Conservation (phyloP, 352 stramenopile genomes). For the Pythium volutum region DNA sequence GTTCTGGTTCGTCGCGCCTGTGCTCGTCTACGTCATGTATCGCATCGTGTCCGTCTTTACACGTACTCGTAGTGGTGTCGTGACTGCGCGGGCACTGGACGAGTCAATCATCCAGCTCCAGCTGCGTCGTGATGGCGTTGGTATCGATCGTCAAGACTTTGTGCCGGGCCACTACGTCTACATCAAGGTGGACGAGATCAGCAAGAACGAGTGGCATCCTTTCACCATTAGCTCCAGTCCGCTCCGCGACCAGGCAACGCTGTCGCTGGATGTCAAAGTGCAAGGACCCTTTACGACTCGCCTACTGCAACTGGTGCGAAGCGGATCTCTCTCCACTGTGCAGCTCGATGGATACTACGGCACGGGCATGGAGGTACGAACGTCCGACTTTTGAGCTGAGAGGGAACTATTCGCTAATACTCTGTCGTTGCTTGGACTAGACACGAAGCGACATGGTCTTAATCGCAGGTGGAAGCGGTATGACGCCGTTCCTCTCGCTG, state of each 20-base stretch:
- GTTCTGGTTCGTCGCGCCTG: slow-evolving; percentile 53
- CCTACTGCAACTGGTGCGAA: slow-evolving; percentile 45
- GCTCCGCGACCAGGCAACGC: slow-evolving; percentile 32
- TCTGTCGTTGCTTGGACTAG: slow-evolving; percentile 1
- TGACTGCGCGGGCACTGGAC: slow-evolving; percentile 25
- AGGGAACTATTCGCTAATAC: neutral
- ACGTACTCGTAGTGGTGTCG: slow-evolving; percentile 4
- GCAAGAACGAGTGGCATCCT: slow-evolving; percentile 62
- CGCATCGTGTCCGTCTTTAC: slow-evolving; percentile 44
- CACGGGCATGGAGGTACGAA: slow-evolving; percentile 36
- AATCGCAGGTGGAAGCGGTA: slow-evolving; percentile 61
- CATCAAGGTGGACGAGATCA: slow-evolving; percentile 54
- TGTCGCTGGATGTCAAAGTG: slow-evolving; percentile 59
- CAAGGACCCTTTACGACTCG: slow-evolving; percentile 56
- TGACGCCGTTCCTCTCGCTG: slow-evolving; percentile 69
- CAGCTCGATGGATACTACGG: slow-evolving; percentile 75
- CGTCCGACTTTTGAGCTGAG: neutral
- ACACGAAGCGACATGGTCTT: slow-evolving; percentile 57
- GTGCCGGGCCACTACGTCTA: slow-evolving; percentile 69
- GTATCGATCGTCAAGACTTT: slow-evolving; percentile 28
- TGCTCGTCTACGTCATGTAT: slow-evolving; percentile 64
- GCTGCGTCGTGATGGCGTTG: slow-evolving; percentile 33
- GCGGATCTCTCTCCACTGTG: slow-evolving; percentile 38
- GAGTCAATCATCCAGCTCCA: slow-evolving; percentile 59
- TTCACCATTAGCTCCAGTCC: slow-evolving; percentile 74